Conservation (phyloP, 495 filamentous ascomycete species). For the Xanthoparmelia taractica region DNA sequence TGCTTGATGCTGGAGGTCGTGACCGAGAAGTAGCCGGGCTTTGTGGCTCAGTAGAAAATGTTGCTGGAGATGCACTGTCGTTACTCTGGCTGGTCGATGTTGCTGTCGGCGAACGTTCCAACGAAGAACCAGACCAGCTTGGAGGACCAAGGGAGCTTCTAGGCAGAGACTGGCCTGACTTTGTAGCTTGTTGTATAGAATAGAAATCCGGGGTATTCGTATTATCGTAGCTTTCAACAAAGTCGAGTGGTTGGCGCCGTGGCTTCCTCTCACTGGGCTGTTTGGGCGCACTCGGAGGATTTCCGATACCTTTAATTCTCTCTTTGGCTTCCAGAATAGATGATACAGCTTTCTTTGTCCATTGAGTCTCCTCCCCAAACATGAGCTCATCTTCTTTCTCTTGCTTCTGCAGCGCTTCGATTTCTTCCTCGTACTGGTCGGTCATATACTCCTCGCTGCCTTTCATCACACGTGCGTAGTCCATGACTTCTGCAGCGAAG, state of each 20-base stretch:
- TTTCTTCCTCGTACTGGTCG: slow-evolving; percentile 68
- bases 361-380: slow-evolving; percentile 88
- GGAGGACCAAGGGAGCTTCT: slow-evolving; percentile 21
- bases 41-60: not conserved
- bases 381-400: slow-evolving; percentile 83
- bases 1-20: slow-evolving; percentile 8
- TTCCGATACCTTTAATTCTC: slow-evolving; percentile 62
- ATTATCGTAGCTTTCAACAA: slow-evolving; percentile 35
- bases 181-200: slow-evolving; percentile 39
- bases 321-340: slow-evolving; percentile 64
- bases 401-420: slow-evolving; percentile 63
- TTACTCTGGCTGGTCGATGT: slow-evolving; percentile 6
- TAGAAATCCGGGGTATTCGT: slow-evolving; percentile 48
- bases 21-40: slow-evolving; percentile 5
- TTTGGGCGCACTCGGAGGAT: slow-evolving; percentile 52
- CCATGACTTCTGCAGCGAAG: slow-evolving; percentile 83
- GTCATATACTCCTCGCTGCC: slow-evolving; percentile 84
- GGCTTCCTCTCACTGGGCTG: slow-evolving; percentile 43
- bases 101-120: not conserved
- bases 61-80: slow-evolving; percentile 2
- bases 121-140: slow-evolving; percentile 6
- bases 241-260: slow-evolving; percentile 41
- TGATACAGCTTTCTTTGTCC: slow-evolving; percentile 75
- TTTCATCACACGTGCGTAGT: slow-evolving; percentile 94
- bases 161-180: slow-evolving; percentile 38